These are phyloP conservation scores for Marsdenia floribunda DNA, from an alignment of 257 asterid species.

Conservation along the genomic window DNA sequence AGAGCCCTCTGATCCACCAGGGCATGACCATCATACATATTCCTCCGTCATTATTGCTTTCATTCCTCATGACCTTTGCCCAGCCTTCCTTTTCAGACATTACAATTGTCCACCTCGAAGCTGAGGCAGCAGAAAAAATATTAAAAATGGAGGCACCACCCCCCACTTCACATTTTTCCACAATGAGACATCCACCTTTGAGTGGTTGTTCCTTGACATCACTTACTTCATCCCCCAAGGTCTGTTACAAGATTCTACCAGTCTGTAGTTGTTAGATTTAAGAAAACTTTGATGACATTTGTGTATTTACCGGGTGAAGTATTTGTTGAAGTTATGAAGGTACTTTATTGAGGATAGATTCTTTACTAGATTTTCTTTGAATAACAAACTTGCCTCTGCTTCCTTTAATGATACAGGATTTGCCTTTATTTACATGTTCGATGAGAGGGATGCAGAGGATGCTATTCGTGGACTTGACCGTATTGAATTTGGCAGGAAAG, in stretches of 20 bases:
- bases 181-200: constrained; percentile 52
- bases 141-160: constrained; percentile 42
- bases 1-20: constrained; percentile 54
- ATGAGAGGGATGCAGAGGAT: constrained; percentile 84
- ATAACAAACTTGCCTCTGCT: background rate
- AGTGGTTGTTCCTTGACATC: constrained; percentile 54
- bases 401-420: constrained; percentile 24
- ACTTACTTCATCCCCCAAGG: constrained; percentile 55
- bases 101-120: constrained; percentile 48
- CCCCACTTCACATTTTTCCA: constrained; percentile 34
- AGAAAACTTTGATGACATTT: constrained; percentile 29
- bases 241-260: constrained; percentile 53
- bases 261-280: constrained; percentile 38
- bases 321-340: constrained; percentile 7
- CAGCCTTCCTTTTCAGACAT: constrained; percentile 52
- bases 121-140: constrained; percentile 43
- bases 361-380: constrained; percentile 10
- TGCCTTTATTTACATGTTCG: constrained; percentile 82
- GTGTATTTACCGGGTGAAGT: constrained; percentile 21
- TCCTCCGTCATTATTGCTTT: constrained; percentile 48
- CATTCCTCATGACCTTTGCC: constrained; percentile 54
- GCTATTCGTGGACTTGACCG: constrained; percentile 78
- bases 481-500: constrained; percentile 70
- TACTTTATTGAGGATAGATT: constrained; percentile 17
- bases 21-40: constrained; percentile 57